A percentile compares a stretch with the other conserved stretches of the same genome.
Evolutionary conservation across 805 yeast genomes (phyloP).

Genomic region (Teunomyces barrocoloradensis): DNA sequence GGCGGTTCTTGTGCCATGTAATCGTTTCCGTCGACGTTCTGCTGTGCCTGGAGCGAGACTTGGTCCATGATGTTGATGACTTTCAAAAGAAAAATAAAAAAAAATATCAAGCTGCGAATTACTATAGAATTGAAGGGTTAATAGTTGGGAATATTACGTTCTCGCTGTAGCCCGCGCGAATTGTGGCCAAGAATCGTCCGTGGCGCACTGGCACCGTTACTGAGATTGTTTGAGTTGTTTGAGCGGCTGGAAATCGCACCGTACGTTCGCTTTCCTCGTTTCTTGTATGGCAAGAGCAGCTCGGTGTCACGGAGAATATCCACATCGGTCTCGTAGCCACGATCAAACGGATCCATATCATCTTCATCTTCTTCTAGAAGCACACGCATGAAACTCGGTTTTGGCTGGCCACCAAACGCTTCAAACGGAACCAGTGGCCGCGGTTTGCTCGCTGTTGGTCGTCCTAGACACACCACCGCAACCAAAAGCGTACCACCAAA

Average conservation of each 20-base stretch:
- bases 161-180: slow-evolving; percentile 22
- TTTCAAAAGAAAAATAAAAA: neutral
- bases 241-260: too few relatives aligned
- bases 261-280: slow-evolving; percentile 9
- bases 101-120: neutral
- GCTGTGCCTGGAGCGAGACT: slow-evolving; percentile 23
- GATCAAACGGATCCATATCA: slow-evolving; percentile 23
- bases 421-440: neutral
- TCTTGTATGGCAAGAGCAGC: slow-evolving; percentile 22
- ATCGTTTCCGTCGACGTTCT: slow-evolving; percentile 4
- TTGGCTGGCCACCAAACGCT: slow-evolving; percentile 11
- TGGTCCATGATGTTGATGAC: slow-evolving; percentile 29
- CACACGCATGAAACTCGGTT: slow-evolving; percentile 39
- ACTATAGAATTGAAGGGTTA: too few relatives aligned
- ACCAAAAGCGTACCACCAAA: slow-evolving; percentile 17
- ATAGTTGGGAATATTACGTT: slow-evolving; percentile 15
- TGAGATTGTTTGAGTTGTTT: too few relatives aligned
- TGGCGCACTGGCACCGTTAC: slow-evolving; percentile 15
- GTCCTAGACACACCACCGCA: slow-evolving; percentile 11
- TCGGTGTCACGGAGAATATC: slow-evolving; percentile 36
- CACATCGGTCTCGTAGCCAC: slow-evolving; percentile 45
- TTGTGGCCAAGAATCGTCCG: slow-evolving; percentile 22
- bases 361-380: slow-evolving; percentile 30
- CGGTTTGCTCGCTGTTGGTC: slow-evolving; percentile 1
- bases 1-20: slow-evolving; percentile 3